These are phyloP conservation scores for Puccinia hordei DNA, from an alignment of 1,284 basidiomycete species.

Conservation along the genomic window DNA sequence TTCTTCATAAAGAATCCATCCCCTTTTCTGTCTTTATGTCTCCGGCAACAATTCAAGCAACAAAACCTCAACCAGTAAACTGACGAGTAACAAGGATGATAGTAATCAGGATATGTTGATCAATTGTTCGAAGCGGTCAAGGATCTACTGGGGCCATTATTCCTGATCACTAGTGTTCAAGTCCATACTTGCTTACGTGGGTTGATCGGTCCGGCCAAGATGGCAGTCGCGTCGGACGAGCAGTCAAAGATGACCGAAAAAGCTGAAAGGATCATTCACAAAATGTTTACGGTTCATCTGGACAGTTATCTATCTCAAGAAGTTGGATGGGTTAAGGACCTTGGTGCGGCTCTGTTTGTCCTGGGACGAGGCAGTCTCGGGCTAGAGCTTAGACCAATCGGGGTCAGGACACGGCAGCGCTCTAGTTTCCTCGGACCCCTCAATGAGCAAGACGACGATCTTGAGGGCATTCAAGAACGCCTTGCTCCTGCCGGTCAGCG, in stretches of 20 bases:
- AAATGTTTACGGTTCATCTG: constrained; percentile 92
- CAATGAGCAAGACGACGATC: constrained; percentile 86
- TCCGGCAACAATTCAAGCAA: constrained; percentile 75
- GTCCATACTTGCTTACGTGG: constrained; percentile 84
- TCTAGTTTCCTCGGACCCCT: constrained; percentile 81
- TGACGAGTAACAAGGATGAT: too few relatives aligned
- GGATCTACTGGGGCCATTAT: constrained; percentile 72
- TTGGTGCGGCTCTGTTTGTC: constrained; percentile 75
- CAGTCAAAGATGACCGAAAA: constrained; percentile 60
- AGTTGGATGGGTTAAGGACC: constrained; percentile 74
- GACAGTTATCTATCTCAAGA: constrained; percentile 96
- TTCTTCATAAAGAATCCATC: too few relatives aligned
- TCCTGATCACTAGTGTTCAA: constrained; percentile 82
- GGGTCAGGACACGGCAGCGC: constrained; percentile 53
- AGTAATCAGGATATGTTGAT: constrained; percentile 83
- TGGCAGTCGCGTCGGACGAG: constrained; percentile 60
- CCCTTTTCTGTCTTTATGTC: too few relatives aligned
- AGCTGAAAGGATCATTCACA: constrained; percentile 79
- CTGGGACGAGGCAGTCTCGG: constrained; percentile 66
- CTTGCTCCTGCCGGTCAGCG: constrained; percentile 87
- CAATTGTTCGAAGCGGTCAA: constrained; percentile 76
- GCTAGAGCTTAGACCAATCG: constrained; percentile 5
- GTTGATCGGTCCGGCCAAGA: constrained; percentile 72
- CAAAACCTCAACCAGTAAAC: constrained; percentile 73
- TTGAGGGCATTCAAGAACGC: constrained; percentile 87